These are phyloP conservation scores for Mycocalia duriaeana DNA, from an alignment of 1,284 basidiomycete genomes.

Conservation along the genomic window DNA sequence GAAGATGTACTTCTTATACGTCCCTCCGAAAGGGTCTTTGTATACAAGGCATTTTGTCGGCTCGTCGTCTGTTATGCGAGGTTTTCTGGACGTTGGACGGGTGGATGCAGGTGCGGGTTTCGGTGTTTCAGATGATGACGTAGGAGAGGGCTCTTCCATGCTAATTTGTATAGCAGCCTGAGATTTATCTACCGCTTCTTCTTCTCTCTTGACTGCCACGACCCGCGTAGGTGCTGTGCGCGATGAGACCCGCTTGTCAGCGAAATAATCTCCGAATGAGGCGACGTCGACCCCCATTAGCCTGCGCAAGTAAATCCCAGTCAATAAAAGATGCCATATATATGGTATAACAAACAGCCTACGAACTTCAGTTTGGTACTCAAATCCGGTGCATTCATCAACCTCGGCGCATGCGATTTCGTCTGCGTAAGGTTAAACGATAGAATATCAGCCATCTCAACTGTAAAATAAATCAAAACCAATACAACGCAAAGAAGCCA, in stretches of 20 bases:
- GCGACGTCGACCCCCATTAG: slow-evolving; percentile 77
- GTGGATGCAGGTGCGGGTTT: slow-evolving; percentile 11
- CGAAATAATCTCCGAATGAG: slow-evolving; percentile 75
- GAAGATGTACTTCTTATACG: slow-evolving; percentile 80
- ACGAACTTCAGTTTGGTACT: slow-evolving; percentile 29
- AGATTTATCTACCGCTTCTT: slow-evolving; percentile 3
- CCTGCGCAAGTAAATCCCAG: slow-evolving; percentile 30
- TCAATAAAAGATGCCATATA: not conserved
- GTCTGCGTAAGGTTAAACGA: slow-evolving; percentile 67
- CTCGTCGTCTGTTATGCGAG: slow-evolving; percentile 26
- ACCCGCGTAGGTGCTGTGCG: slow-evolving; percentile 4
- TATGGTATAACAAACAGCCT: not conserved
- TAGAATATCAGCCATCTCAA: slow-evolving; percentile 75
- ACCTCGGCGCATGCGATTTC: slow-evolving; percentile 41
- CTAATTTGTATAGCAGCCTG: slow-evolving; percentile 17
- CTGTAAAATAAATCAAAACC: slow-evolving; percentile 13
- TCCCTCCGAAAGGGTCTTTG: slow-evolving; percentile 64
- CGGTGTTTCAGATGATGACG: no score
- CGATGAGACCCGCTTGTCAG: slow-evolving; percentile 41
- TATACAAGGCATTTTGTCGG: slow-evolving; percentile 64
- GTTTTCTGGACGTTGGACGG: not conserved
- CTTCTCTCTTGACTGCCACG: no score
- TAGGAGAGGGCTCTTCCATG: slow-evolving; percentile 9
- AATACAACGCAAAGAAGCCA: slow-evolving; percentile 16
- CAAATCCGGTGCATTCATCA: slow-evolving; percentile 28